Base-by-base conservation (phyloP, 2,329 filamentous ascomycete genomes). In the Arthrobotrys sphaeroides region DNA sequence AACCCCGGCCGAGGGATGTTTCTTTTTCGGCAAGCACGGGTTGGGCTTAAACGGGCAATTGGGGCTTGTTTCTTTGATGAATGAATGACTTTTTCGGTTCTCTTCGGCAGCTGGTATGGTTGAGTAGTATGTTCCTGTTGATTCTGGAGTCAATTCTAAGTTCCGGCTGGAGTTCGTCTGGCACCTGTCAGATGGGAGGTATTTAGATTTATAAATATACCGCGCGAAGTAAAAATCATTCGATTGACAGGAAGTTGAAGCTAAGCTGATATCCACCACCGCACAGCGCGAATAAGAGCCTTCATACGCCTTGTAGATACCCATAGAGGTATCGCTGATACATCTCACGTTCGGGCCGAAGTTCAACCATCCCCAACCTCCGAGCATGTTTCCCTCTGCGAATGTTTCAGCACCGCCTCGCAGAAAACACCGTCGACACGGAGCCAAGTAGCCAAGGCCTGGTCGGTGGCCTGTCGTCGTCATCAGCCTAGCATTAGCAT, bases 401-500 rank as follows among this genome's bases (percentile, higher is more conserved):
- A 26, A 13, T 31, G 24, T 43, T 43, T 43, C 45, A 51, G 51
- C 51, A 55, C 51, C 10, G 51, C 51, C 51, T 55, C 51, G 31
- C 18, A 36, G 31, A 24, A 22, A 38, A 31, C 38, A 38, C 20
- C 47, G 47, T 55, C 36, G 36, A 38, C 31, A 38, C 1, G 51
- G 31, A 55, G 51, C 31, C 51, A 36, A 55, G 31, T 36, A 55
- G 51, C 51, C 51, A 55, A 55, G 51, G 28, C 51, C 18, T 16
- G 16, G 51, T 55, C 18, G 45, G 24, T 22, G 10, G 18, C 28
- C 22, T 10, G 49, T 55, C 51, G 51, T 55, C 51, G 31, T 55
- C 51, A 55, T 55, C 31, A 31, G 7, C 10, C 47, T 10, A 38
- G n/a, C n/a, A n/a, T n/a, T n/a, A n/a, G n/a, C n/a, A n/a, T n/a